These are phyloP conservation scores for Citrullus colocynthis DNA, from an alignment of 306 rosid genomes.

Conservation along the genomic window DNA sequence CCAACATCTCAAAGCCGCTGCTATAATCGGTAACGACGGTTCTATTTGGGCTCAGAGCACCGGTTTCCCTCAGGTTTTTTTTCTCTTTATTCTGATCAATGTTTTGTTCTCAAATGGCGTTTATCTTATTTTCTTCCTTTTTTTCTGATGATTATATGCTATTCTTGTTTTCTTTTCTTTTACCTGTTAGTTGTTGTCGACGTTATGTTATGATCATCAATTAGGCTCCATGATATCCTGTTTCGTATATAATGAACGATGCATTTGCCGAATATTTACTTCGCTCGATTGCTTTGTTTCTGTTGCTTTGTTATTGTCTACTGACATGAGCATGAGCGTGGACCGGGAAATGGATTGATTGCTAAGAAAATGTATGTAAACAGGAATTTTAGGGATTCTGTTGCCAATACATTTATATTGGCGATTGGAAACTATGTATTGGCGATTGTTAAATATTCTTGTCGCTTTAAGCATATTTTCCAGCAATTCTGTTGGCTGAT, in stretches of 20 bases:
- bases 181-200: neutral
- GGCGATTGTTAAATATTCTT: no score
- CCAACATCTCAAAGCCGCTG: conserved; percentile 34
- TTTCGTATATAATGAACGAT: neutral
- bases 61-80: conserved; percentile 26
- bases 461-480: neutral
- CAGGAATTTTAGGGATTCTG: neutral
- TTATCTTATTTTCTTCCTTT: neutral
- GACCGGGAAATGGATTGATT: neutral
- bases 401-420: neutral
- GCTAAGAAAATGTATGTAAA: neutral
- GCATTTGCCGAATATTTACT: neutral
- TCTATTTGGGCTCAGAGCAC: conserved; percentile 47
- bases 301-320: neutral
- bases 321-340: neutral
- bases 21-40: conserved; percentile 44
- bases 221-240: neutral
- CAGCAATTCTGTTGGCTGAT: neutral
- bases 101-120: neutral
- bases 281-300: neutral
- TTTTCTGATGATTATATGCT: no score
- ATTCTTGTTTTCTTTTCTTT: neutral
- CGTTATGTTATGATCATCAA: neutral
- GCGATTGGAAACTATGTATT: neutral
- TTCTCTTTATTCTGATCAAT: neutral